Conservation (phyloP, 2,329 filamentous ascomycete genomes). For the Alternaria sp. region DNA sequence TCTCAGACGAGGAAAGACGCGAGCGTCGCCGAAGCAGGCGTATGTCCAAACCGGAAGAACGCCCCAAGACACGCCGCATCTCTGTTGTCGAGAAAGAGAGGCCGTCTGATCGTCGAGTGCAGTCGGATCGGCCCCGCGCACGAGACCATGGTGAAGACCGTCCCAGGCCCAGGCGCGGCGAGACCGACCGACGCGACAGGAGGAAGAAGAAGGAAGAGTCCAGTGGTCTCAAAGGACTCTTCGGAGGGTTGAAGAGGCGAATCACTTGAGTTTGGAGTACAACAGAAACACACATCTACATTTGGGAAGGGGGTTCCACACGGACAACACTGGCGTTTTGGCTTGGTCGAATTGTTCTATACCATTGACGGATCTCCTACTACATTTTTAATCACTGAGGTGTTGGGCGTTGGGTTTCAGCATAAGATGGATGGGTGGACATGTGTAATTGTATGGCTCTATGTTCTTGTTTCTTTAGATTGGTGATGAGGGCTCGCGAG, state of each 20-base stretch:
- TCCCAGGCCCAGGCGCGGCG: constrained; percentile 29
- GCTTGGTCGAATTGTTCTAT: constrained; percentile 21
- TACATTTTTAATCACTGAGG: background rate
- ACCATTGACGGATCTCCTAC: constrained; percentile 14
- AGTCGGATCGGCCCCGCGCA: constrained; percentile 37
- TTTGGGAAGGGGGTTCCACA: constrained; percentile 9
- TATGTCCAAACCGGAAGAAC: constrained; percentile 37
- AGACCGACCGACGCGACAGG: constrained; percentile 29
- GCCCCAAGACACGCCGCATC: constrained; percentile 39
- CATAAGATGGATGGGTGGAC: constrained; percentile 6
- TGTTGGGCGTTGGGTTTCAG: constrained; percentile 3
- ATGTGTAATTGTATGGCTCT: constrained; percentile 10
- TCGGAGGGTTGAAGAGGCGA: constrained; percentile 43
- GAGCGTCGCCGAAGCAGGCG: constrained; percentile 33
- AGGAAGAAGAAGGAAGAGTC: constrained; percentile 41
- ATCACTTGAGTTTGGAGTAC: constrained; percentile 23
- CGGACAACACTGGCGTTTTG: constrained; percentile 15
- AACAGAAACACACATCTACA: background rate
- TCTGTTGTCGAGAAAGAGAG: constrained; percentile 41
- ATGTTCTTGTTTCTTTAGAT: constrained; percentile 1
- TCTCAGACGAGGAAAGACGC: constrained; percentile 38
- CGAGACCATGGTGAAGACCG: constrained; percentile 33
- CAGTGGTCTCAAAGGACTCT: constrained; percentile 37
- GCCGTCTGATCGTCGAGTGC: constrained; percentile 33
- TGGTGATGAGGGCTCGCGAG: constrained; percentile 3